Evolutionary conservation across 2,329 filamentous ascomycete species (phyloP), one percentile per base, ranked within the genome.

Genomic region (Helminthosporium solani): DNA sequence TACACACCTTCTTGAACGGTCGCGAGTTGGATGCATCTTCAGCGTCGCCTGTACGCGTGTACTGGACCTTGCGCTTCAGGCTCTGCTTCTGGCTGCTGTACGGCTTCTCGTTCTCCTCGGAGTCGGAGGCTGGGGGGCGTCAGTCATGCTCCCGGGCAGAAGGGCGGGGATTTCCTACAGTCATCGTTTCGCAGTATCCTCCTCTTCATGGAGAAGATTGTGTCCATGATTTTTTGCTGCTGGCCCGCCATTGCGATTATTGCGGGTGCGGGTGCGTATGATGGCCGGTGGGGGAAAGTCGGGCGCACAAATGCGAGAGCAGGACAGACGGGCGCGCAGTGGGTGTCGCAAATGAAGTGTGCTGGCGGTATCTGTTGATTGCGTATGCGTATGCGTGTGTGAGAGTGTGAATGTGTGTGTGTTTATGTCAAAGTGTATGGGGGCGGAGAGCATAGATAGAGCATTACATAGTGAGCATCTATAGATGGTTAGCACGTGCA

Each of bases 51-150:
- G 84, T 78, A 58, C 82, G 84, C 36, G 87, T 80, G 64, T 88
- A 88, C 57, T 83, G 80, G 35, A 88, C 84, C 58, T 83, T 80
- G 68, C 83, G 87, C 75, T 90, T 88, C 36, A 92, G 76, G 67
- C 91, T 92, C 70, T 89, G 83, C 50, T 86, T 87, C 63, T 87
- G 84, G 69, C 90, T 90, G 46, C 83, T 86, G 58, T 80, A 81
- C 58, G 80, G 78, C 49, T 84, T 79, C 58, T 90, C 84, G 44
- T 83, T 80, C 49, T 84, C 83, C 68, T 92, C 88, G 47, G 86
- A 88, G 66, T 91, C 88, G 58, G 85, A 88, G 52, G 89, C 88
- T 90, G 70, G 31, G n/a, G 23, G 21, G 8, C 12, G 51, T 66
- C 39, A 66, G 62, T 48, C 19, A 42, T 31, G 18, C 15, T 15